A percentile compares a stretch with the other conserved stretches of the same genome.
phyloP scores from a whole-genome alignment of 805 yeast species.

The Saturnispora sanitii region DNA sequence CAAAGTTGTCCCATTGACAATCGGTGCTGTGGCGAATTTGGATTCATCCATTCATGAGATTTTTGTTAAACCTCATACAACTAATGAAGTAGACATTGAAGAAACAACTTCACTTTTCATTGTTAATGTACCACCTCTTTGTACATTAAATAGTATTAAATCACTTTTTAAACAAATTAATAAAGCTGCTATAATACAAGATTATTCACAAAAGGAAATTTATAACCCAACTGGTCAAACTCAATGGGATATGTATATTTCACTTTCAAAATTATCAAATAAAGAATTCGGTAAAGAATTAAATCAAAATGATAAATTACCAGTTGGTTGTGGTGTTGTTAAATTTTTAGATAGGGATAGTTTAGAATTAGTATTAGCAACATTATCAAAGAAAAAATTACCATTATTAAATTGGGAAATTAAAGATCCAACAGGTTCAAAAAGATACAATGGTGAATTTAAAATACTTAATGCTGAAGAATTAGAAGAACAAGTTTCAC shows the following conservation, averaged over 20 bases:
- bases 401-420: slow-evolving; percentile 32
- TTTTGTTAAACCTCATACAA: slow-evolving; percentile 55
- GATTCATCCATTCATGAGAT: slow-evolving; percentile 39
- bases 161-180: slow-evolving; percentile 49
- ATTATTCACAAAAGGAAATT: slow-evolving; percentile 25
- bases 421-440: slow-evolving; percentile 24
- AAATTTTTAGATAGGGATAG: slow-evolving; percentile 67
- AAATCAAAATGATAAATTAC: slow-evolving; percentile 36
- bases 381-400: slow-evolving; percentile 39
- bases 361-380: slow-evolving; percentile 50
- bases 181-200: slow-evolving; percentile 55
- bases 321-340: slow-evolving; percentile 65
- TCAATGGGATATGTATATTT: slow-evolving; percentile 35
- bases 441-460: slow-evolving; percentile 34
- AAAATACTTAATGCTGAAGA: slow-evolving; percentile 39
- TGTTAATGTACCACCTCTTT: slow-evolving; percentile 63
- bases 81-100: slow-evolving; percentile 28
- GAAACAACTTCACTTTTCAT: slow-evolving; percentile 56
- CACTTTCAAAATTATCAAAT: slow-evolving; percentile 50
- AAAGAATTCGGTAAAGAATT: slow-evolving; percentile 31
- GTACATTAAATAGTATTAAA: slow-evolving; percentile 43
- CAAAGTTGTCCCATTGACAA: slow-evolving; percentile 37
- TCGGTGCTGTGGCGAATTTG: slow-evolving; percentile 25
- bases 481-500: slow-evolving; percentile 47
- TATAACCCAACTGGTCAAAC: slow-evolving; percentile 17